Percentiles rank a stretch among this genome's conserved stretches.
phyloP scores from a whole-genome alignment of 192 early-diverging fungal species.

The Borealophlyctis nickersoniae region DNA sequence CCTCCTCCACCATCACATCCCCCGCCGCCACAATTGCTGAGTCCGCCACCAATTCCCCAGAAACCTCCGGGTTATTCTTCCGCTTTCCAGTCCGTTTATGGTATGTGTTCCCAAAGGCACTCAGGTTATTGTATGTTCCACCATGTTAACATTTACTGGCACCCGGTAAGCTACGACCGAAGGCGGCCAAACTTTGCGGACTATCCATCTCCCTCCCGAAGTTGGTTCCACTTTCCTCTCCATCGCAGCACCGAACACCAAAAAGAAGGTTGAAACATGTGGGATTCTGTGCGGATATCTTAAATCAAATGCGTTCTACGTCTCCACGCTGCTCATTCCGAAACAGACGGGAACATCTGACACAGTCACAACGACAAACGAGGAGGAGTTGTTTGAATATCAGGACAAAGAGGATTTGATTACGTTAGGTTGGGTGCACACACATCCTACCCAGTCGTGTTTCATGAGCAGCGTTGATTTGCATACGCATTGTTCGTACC shows the following conservation, averaged over 20 bases:
- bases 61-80: constrained; percentile 2
- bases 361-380: constrained; percentile 76
- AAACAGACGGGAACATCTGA: constrained; percentile 86
- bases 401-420: constrained; percentile 72
- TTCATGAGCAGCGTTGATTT: constrained; percentile 91
- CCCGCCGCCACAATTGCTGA: not conserved
- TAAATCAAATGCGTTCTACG: constrained; percentile 53
- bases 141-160: too few relatives aligned
- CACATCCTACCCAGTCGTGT: constrained; percentile 90
- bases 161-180: constrained; percentile 40
- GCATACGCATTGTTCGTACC: constrained; percentile 89
- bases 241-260: constrained; percentile 71
- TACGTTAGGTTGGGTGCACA: constrained; percentile 77
- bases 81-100: constrained; percentile 1
- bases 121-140: too few relatives aligned
- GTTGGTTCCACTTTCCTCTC: constrained; percentile 67
- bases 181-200: constrained; percentile 63
- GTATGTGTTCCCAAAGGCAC: too few relatives aligned
- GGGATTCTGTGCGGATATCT: constrained; percentile 77
- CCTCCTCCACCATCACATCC: constrained; percentile 7
- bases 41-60: not conserved
- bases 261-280: constrained; percentile 82
- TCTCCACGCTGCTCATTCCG: constrained; percentile 83
- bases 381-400: constrained; percentile 79
- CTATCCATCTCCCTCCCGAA: constrained; percentile 60